A percentile compares a stretch with the other conserved stretches of the same genome.
Conservation (phyloP, 1,284 basidiomycete species). For the Golubevia sp. region DNA sequence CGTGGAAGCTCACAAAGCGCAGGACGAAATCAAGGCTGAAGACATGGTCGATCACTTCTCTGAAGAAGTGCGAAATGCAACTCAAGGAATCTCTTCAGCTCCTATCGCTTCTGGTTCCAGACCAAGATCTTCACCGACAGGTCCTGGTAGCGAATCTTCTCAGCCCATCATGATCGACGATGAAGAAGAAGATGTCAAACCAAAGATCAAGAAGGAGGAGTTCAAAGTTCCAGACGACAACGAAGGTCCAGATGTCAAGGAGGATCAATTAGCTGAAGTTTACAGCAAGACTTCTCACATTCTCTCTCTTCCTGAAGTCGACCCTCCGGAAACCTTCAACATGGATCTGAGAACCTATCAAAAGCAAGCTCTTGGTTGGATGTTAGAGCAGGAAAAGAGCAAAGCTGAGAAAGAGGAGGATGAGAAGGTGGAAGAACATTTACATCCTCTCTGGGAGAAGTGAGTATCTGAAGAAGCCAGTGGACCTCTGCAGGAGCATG, state of each 20-base stretch:
- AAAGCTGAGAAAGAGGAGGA: background rate
- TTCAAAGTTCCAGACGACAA: conserved; percentile 4
- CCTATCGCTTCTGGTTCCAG: too few relatives aligned
- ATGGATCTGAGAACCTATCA: conserved; percentile 53
- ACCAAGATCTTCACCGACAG: background rate
- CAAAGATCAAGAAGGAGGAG: conserved; percentile 17
- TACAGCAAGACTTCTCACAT: conserved; percentile 48
- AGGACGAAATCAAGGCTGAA: conserved; percentile 25
- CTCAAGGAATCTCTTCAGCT: background rate
- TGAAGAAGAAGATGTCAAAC: conserved; percentile 12
- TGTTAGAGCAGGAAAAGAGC: conserved; percentile 48
- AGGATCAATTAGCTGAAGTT: conserved; percentile 42
- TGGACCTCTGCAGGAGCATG: too few relatives aligned
- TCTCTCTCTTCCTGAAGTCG: conserved; percentile 38
- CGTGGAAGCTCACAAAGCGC: conserved; percentile 26
- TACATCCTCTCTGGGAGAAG: conserved; percentile 59
- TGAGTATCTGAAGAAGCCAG: too few relatives aligned
- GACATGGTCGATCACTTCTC: conserved; percentile 43
- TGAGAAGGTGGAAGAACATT: conserved; percentile 10
- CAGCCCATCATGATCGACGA: conserved; percentile 11
- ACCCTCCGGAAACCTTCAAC: conserved; percentile 43
- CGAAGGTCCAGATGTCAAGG: conserved; percentile 52
- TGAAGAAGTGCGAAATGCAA: conserved; percentile 7
- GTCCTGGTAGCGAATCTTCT: background rate
- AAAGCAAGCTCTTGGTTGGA: conserved; percentile 59